Percentiles rank a stretch among this genome's conserved stretches.
Conservation (phyloP, 2,329 filamentous ascomycete genomes). For the Geosmithia morbida region DNA sequence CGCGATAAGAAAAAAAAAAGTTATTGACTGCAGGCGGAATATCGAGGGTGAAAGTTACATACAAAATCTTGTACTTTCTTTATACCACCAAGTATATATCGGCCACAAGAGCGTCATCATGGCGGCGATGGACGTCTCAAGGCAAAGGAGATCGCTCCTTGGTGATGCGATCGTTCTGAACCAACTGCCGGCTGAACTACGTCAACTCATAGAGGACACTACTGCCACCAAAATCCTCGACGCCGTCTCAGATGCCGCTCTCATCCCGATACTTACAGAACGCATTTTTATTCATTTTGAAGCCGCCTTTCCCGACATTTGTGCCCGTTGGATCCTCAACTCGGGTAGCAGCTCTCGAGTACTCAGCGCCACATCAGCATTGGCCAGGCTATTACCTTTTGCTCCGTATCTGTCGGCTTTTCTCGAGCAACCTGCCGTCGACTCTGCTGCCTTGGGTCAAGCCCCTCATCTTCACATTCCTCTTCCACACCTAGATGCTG, state of each 20-base stretch:
- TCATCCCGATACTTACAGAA: conserved; percentile 57
- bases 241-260: conserved; percentile 52
- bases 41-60: background rate
- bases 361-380: conserved; percentile 46
- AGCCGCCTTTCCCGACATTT: conserved; percentile 65
- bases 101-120: conserved; percentile 25
- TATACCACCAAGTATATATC: background rate
- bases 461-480: conserved; percentile 13
- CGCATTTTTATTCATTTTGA: conserved; percentile 62
- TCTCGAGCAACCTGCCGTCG: conserved; percentile 34
- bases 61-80: conserved; percentile 1
- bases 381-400: conserved; percentile 69
- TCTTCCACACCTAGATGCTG: conserved; percentile 12
- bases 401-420: conserved; percentile 67
- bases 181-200: conserved; percentile 55
- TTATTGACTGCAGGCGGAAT: background rate
- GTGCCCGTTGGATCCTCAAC: conserved; percentile 59
- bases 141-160: conserved; percentile 40
- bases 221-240: conserved; percentile 55
- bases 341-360: conserved; percentile 21
- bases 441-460: conserved; percentile 2
- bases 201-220: conserved; percentile 49
- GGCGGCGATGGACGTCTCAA: conserved; percentile 39
- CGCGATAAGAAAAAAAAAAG: conserved; percentile 9
- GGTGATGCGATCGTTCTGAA: conserved; percentile 36